A percentile compares a stretch with the other conserved stretches of the same genome.
phyloP scores from a whole-genome alignment of 257 asterid genomes.

The Forsythia suspensa region DNA sequence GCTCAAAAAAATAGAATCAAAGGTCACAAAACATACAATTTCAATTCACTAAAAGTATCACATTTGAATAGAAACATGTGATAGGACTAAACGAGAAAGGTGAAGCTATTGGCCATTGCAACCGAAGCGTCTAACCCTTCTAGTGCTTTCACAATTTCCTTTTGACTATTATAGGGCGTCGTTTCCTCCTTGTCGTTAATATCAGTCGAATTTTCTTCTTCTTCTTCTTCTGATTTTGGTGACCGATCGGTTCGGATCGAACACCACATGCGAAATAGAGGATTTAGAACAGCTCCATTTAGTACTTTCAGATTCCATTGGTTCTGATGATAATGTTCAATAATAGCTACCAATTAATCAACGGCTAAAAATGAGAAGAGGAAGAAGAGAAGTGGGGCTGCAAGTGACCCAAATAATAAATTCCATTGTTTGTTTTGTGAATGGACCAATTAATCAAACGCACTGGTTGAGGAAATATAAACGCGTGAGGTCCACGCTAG shows the following conservation, averaged over 20 bases:
- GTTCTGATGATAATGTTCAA: not conserved
- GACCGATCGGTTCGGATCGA: conserved; percentile 8
- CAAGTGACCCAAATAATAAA: too few species aligned
- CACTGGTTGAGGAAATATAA: too few species aligned
- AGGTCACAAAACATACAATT: not conserved
- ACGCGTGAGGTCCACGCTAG: too few species aligned
- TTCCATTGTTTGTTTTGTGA: too few species aligned
- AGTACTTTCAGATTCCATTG: conserved; percentile 29
- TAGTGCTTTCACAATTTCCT: conserved; percentile 68
- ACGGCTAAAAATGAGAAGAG: too few species aligned
- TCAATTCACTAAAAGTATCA: not conserved
- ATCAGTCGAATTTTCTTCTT: conserved; percentile 11
- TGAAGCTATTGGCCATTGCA: conserved; percentile 77
- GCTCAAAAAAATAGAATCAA: not conserved
- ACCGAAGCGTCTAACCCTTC: conserved; percentile 74
- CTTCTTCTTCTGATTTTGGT: conserved; percentile 10
- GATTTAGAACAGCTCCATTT: conserved; percentile 25
- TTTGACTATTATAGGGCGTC: conserved; percentile 40
- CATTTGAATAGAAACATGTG: conserved; percentile 53
- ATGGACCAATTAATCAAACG: too few species aligned
- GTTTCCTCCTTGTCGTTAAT: conserved; percentile 23
- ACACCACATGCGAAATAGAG: conserved; percentile 10
- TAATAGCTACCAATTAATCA: too few species aligned
- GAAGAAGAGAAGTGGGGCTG: too few species aligned
- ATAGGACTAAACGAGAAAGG: conserved; percentile 69